Evolutionary conservation across 2,329 filamentous ascomycete species (phyloP).

Genomic region (Talaromyces amestolkiae): DNA sequence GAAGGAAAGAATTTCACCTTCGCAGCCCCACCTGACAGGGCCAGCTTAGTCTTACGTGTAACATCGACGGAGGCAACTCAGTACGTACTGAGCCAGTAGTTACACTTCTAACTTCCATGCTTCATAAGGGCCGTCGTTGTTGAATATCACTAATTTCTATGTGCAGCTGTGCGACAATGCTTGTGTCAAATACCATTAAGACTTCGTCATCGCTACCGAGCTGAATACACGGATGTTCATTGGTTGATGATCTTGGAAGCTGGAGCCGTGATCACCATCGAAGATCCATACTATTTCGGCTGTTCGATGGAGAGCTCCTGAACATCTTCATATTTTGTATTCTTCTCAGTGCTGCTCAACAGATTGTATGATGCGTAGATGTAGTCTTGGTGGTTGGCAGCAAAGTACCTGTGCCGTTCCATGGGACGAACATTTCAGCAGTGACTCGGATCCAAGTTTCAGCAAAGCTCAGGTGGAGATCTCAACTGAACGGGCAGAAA

Average conservation of each 20-base stretch:
- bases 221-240: not conserved
- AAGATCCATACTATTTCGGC: not conserved
- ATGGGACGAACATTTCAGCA: not conserved
- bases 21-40: not conserved
- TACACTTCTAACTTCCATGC: not conserved
- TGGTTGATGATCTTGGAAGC: not conserved
- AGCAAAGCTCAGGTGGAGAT: not conserved
- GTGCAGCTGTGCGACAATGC: not conserved
- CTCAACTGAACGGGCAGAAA: not conserved
- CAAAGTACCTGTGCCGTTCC: not conserved
- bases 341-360: not conserved
- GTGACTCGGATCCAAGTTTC: constrained; percentile 5
- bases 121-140: not conserved
- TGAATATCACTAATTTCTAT: not conserved
- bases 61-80: not conserved
- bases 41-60: not conserved
- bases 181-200: not conserved
- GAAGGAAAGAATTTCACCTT: not conserved
- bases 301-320: not conserved
- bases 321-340: not conserved
- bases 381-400: not conserved
- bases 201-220: not conserved
- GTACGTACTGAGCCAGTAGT: not conserved
- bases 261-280: not conserved
- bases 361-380: not conserved